phyloP scores from a whole-genome alignment of 1,284 basidiomycete genomes.

The Trichosporon sp. region DNA sequence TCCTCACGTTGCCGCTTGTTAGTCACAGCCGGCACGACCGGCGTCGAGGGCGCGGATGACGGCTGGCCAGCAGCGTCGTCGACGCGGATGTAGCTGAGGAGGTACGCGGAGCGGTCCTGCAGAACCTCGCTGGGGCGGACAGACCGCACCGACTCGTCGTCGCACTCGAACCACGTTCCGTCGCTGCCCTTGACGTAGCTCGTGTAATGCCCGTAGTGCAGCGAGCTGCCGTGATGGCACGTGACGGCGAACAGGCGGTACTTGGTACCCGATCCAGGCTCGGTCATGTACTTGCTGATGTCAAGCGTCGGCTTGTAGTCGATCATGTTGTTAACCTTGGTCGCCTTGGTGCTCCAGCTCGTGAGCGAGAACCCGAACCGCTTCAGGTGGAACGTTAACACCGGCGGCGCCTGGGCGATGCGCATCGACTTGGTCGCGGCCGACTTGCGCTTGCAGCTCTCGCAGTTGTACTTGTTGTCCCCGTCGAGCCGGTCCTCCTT shows the following conservation, averaged over 20 bases:
- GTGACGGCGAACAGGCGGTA: conserved; percentile 91
- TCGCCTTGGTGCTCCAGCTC: conserved; percentile 57
- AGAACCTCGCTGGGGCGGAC: conserved; percentile 52
- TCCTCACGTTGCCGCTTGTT: conserved; percentile 40
- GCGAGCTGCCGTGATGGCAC: conserved; percentile 85
- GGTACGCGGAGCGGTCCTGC: conserved; percentile 76
- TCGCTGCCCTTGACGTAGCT: conserved; percentile 72
- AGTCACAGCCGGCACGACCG: conserved; percentile 5
- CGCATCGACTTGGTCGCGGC: conserved; percentile 52
- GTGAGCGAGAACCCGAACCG: conserved; percentile 60
- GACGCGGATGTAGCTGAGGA: conserved; percentile 79
- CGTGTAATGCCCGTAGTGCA: conserved; percentile 94
- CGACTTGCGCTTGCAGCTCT: conserved; percentile 53
- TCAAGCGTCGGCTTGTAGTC: conserved; percentile 74
- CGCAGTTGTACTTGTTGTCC: conserved; percentile 95
- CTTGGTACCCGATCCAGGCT: conserved; percentile 59
- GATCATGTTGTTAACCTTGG: conserved; percentile 74
- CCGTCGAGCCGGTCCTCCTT: conserved; percentile 79
- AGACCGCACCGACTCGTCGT: conserved; percentile 72
- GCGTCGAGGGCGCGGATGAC: not conserved
- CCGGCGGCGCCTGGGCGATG: conserved; percentile 76
- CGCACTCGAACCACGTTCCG: conserved; percentile 85
- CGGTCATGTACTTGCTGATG: conserved; percentile 77
- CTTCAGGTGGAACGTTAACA: conserved; percentile 96
- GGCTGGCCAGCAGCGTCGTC: not conserved